phyloP scores from a whole-genome alignment of 169 alveolate genomes.

The Perkinsus marinus region DNA sequence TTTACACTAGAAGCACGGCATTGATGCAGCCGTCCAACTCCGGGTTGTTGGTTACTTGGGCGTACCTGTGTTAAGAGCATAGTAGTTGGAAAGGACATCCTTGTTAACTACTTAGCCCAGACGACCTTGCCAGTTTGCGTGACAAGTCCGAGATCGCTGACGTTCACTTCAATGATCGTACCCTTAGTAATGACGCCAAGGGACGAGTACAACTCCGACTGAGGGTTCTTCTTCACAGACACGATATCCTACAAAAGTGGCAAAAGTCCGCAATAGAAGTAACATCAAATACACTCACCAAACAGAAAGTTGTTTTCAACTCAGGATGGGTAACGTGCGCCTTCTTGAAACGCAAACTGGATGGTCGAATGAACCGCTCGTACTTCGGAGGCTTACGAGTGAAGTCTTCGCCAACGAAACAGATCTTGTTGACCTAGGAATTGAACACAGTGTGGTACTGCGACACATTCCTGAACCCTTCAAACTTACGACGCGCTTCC shows the following conservation, averaged over 20 bases:
- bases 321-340: conserved; percentile 99
- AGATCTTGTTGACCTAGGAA: conserved; percentile 77
- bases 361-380: conserved; percentile 92
- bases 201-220: conserved; percentile 83
- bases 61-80: conserved; percentile 73
- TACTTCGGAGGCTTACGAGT: conserved; percentile 98
- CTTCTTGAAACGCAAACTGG: conserved; percentile 91
- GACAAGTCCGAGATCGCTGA: conserved; percentile 94
- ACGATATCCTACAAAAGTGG: conserved; percentile 57
- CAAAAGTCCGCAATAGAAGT: not conserved
- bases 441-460: not conserved
- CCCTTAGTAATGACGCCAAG: conserved; percentile 96
- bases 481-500: conserved; percentile 78
- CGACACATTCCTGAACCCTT: not conserved
- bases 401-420: conserved; percentile 93
- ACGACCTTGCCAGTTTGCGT: conserved; percentile 97
- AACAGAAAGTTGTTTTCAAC: conserved; percentile 82
- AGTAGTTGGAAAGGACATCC: not conserved
- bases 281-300: conserved; percentile 1
- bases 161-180: conserved; percentile 93
- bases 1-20: conserved; percentile 88
- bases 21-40: conserved; percentile 98
- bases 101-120: conserved; percentile 76
- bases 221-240: conserved; percentile 96
- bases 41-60: conserved; percentile 97